These are phyloP conservation scores for Metschnikowia borealis DNA, from an alignment of 805 yeast genomes.

Conservation along the genomic window DNA sequence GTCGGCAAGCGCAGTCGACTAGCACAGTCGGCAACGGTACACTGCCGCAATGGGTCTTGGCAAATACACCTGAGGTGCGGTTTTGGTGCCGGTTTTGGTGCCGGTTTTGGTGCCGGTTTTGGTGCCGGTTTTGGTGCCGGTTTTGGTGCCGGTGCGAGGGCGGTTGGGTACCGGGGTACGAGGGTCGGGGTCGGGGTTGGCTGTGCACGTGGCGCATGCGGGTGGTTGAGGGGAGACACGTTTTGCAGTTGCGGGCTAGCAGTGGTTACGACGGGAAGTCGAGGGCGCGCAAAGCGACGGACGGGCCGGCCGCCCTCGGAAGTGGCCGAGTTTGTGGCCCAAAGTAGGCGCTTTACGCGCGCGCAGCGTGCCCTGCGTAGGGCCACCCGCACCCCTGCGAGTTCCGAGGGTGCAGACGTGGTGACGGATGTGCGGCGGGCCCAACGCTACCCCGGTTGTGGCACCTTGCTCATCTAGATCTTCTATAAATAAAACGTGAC, in stretches of 20 bases:
- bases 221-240: neutral
- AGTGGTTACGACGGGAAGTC: neutral
- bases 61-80: too few relatives aligned
- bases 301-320: constrained; percentile 1
- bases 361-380: neutral
- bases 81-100: too few relatives aligned
- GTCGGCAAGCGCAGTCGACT: too few relatives aligned
- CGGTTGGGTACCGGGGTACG: too few relatives aligned
- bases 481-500: constrained; percentile 16
- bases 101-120: too few relatives aligned
- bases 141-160: too few relatives aligned
- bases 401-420: constrained; percentile 7
- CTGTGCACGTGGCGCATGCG: neutral
- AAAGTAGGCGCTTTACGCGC: neutral
- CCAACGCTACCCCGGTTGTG: constrained; percentile 5
- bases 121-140: too few relatives aligned
- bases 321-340: neutral
- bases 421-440: neutral
- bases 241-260: neutral
- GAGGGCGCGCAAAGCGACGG: neutral
- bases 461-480: constrained; percentile 14
- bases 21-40: too few relatives aligned
- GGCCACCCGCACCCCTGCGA: constrained; percentile 1
- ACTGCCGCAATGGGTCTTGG: too few relatives aligned
- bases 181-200: neutral